Conservation (phyloP, 306 rosid genomes). For the Fragaria iinumae region DNA sequence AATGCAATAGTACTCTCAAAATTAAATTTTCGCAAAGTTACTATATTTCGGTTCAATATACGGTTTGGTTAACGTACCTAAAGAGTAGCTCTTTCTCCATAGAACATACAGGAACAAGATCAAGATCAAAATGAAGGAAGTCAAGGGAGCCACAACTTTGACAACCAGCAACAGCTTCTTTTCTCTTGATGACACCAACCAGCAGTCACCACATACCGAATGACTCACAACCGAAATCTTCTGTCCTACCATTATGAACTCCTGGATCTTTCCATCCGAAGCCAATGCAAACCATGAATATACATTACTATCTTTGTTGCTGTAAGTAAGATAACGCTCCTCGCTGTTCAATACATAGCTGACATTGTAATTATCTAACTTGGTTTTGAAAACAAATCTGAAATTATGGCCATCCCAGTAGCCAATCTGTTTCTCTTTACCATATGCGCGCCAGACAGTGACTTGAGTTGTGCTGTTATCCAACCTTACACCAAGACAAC, state of each 20-base stretch:
- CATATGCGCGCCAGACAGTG: neutral
- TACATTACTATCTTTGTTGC: neutral
- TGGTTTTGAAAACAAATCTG: constrained; percentile 13
- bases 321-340: constrained; percentile 22
- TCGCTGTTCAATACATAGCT: constrained; percentile 10
- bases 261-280: constrained; percentile 17
- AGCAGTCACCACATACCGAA: constrained; percentile 15
- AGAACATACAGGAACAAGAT: constrained; percentile 1
- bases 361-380: constrained; percentile 4
- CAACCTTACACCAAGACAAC: constrained; percentile 5
- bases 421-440: constrained; percentile 16
- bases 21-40: neutral
- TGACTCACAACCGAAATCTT: constrained; percentile 15
- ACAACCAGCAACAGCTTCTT: neutral
- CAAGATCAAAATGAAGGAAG: neutral
- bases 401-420: constrained; percentile 24
- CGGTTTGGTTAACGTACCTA: constrained; percentile 13
- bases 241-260: constrained; percentile 18
- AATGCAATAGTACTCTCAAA: neutral
- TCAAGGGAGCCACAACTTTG: neutral
- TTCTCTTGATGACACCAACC: constrained; percentile 12
- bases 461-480: constrained; percentile 16
- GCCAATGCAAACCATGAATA: constrained; percentile 25
- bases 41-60: neutral
- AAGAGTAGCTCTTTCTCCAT: constrained; percentile 8